These are phyloP conservation scores for Cicer cuneatum DNA, from an alignment of 306 rosid genomes.

Conservation along the genomic window DNA sequence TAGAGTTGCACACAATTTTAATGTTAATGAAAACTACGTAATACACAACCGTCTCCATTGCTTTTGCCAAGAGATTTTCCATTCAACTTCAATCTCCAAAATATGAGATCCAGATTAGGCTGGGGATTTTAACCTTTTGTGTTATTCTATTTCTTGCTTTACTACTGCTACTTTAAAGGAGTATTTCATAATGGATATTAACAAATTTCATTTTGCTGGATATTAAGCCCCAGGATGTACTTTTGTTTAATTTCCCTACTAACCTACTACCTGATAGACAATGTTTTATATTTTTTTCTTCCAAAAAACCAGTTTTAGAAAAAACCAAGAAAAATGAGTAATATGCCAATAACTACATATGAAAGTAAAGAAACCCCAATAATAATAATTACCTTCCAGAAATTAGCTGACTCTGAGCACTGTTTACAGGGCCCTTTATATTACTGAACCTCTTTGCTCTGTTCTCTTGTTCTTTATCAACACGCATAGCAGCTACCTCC, in stretches of 20 bases:
- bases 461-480: conserved; percentile 89
- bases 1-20: not conserved
- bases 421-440: conserved; percentile 76
- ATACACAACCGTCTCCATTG: not conserved
- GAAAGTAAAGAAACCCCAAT: conserved; percentile 15
- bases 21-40: not conserved
- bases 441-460: conserved; percentile 83
- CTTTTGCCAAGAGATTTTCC: not conserved
- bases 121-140: too few species aligned
- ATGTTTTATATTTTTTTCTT: too few species aligned
- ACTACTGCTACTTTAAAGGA: too few species aligned
- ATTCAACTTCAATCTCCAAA: not conserved
- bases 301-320: not conserved
- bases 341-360: conserved; percentile 18
- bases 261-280: too few species aligned
- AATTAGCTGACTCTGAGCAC: conserved; percentile 78
- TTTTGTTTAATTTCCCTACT: too few species aligned
- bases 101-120: not conserved
- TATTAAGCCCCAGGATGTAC: too few species aligned
- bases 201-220: too few species aligned
- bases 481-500: conserved; percentile 99
- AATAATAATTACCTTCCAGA: conserved; percentile 77
- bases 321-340: conserved; percentile 8
- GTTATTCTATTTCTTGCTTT: too few species aligned
- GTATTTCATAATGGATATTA: too few species aligned